Conservation (phyloP, 176 grass and related monocot species). For the Zea luxurians region DNA sequence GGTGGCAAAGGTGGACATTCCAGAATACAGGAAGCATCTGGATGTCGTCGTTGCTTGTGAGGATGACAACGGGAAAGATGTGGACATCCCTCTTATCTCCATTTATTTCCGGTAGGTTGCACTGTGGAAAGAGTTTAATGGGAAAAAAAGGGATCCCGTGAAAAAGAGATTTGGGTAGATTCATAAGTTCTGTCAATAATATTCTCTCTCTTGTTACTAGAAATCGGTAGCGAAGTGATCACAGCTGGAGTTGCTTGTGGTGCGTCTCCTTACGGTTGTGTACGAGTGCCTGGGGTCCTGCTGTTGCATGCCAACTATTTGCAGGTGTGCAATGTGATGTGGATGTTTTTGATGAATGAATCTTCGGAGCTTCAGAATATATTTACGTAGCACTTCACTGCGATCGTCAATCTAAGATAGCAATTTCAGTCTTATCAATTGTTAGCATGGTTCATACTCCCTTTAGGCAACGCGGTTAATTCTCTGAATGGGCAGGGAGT, state of each 20-base stretch:
- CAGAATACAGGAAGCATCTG: conserved; percentile 53
- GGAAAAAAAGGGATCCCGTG: background rate
- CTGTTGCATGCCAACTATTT: conserved; percentile 47
- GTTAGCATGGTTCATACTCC: background rate
- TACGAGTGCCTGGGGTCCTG: conserved; percentile 13
- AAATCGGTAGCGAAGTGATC: background rate
- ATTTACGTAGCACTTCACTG: background rate
- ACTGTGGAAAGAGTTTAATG: conserved; percentile 1
- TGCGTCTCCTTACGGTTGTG: background rate
- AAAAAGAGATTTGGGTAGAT: conserved; percentile 4
- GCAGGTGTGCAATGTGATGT: conserved; percentile 37
- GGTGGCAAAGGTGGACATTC: conserved; percentile 58
- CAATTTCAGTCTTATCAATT: background rate
- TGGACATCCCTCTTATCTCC: conserved; percentile 76
- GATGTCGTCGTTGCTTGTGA: conserved; percentile 72
- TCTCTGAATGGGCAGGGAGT: background rate
- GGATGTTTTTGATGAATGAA: conserved; percentile 11
- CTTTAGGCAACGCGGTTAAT: background rate
- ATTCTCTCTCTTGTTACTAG: background rate
- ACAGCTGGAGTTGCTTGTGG: conserved; percentile 31
- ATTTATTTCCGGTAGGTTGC: conserved; percentile 67
- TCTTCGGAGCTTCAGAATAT: background rate
- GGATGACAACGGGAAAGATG: conserved; percentile 49
- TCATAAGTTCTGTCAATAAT: background rate
- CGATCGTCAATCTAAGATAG: background rate